Base-by-base conservation (phyloP, 176 grass and related monocot genomes). In the Aegilops umbellulata region DNA sequence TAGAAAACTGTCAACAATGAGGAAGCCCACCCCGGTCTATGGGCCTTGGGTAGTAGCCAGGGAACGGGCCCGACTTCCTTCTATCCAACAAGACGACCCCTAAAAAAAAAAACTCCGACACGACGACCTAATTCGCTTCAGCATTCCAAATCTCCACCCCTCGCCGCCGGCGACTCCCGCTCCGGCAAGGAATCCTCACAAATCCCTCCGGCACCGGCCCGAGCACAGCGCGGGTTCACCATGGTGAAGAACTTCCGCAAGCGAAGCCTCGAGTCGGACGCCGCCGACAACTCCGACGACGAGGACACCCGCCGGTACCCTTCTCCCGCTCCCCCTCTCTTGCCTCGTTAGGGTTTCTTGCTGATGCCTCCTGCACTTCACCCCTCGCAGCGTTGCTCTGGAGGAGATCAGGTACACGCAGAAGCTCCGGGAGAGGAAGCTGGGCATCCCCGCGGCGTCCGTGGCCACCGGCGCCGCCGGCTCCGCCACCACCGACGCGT, bases 371-470 rank as follows among this genome's bases (percentile, higher is more conserved):
- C 44, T 16, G 12, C 17, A 19, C 10, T 25, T 11, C 36, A 49
- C 62, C 61, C 58, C 1, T 70, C 2, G 58, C 70, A 95, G 94
- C 47, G 75, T 89, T 72, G 78, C 90, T 1, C 77, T 95, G 73
- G 94, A 95, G 87, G 94, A 95, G 91, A 77, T 95, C 51, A 95
- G 74, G 77, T 93, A 87, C 61, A 81, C 75, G 87, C 90, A 92
- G 84, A 89, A 87, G 91, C 91, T 86, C 27, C 87, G 91, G 47
- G 91, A 92, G 91, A 86, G 87, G 87, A 89, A 87, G 69, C 35
- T 76, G 30, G 91, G 91, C 22, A 92, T 92, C 66, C 84, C 91
- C 36, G 87, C 87, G 23, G 84, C 20, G 17, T 47, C 80, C 14
- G 87, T 63, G 2, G 74, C 74, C n/a, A 67, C 74, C 78, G 58